A percentile compares a stretch with the other conserved stretches of the same genome.
phyloP scores from a whole-genome alignment of 2,329 filamentous ascomycete genomes.

The Tolypocladium amazonense region DNA sequence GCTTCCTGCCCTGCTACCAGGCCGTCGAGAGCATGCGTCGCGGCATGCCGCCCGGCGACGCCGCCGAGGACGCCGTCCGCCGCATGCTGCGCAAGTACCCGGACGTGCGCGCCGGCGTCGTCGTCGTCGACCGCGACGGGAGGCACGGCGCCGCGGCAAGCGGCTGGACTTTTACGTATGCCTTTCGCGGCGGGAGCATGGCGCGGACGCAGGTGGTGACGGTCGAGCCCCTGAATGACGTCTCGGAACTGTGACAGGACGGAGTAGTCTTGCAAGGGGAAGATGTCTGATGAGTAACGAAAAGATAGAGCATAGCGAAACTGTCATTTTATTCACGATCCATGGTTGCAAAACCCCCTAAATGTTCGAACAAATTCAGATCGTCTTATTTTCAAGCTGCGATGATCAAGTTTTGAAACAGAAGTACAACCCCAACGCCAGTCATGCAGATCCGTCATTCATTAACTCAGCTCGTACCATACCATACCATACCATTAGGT shows the following conservation, averaged over 20 bases:
- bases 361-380: not conserved
- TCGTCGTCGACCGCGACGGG: slow-evolving; percentile 38
- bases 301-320: not conserved
- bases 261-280: not conserved
- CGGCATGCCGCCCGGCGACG: slow-evolving; percentile 35
- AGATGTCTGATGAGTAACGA: not conserved
- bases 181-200: slow-evolving; percentile 38
- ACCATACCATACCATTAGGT: not conserved
- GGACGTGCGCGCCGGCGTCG: slow-evolving; percentile 33
- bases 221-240: slow-evolving; percentile 14
- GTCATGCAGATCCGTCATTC: not conserved
- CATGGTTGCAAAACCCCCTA: not conserved
- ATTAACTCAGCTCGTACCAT: not conserved
- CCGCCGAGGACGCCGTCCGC: slow-evolving; percentile 38
- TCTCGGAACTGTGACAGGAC: not conserved
- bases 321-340: not conserved
- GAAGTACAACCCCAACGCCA: not conserved
- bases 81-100: slow-evolving; percentile 40
- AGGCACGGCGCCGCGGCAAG: slow-evolving; percentile 39
- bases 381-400: not conserved
- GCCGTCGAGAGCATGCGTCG: slow-evolving; percentile 41
- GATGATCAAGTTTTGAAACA: not conserved
- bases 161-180: slow-evolving; percentile 45
- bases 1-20: slow-evolving; percentile 46
- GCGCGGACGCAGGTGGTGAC: slow-evolving; percentile 30